Evolutionary conservation across 2,329 filamentous ascomycete genomes (phyloP), one percentile per base, ranked within the genome.

Genomic region (Stagonosporopsis cucurbitacearum): DNA sequence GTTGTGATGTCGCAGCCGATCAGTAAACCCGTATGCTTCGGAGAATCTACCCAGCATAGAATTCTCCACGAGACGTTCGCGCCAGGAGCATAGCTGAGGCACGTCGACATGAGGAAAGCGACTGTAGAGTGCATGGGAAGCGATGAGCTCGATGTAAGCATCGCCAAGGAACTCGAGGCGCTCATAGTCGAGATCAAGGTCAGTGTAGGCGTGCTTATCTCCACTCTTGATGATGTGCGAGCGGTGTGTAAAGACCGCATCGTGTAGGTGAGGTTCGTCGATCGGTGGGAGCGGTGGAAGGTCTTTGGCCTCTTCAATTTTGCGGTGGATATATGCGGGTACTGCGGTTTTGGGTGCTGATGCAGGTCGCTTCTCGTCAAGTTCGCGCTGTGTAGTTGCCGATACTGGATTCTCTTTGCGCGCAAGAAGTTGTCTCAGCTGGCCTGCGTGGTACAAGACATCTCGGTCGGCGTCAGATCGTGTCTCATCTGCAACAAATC

Each of bases 101-200:
- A 89, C 82, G 0, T 85, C 71, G 9, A 91, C 79, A 12, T 82
- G 77, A 1, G 82, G 81, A 67, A 93, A 95, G 8, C 86, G 90
- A 54, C 86, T 80, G 74, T 86, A 91, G 57, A 98, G 89, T 47
- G 96, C 81, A 17, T 86, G 84, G 0, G 90, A 88, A 6, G 92
- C 86, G 42, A 92, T 86, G 47, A 92, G 77, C 68, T 96, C 90
- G 47, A 96, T 80, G 66, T 94, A 94, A 19, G 91, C 89, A 72
- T 98, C 94, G 6, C 94, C 94, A 7, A 96, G 81, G 78, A 94
- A 92, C 75, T 98, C 94, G 6, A 97, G 84, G 17, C 86, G 85
- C 68, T 97, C 93, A 74, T 97, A 97, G 67, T 80, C 77, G 17
- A 69, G 66, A 20, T 58, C 60, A 12, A 69, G 59, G 23, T 66